These are phyloP conservation scores for Micromonas commoda DNA, from an alignment of 139 green algal genomes.

Conservation along the genomic window DNA sequence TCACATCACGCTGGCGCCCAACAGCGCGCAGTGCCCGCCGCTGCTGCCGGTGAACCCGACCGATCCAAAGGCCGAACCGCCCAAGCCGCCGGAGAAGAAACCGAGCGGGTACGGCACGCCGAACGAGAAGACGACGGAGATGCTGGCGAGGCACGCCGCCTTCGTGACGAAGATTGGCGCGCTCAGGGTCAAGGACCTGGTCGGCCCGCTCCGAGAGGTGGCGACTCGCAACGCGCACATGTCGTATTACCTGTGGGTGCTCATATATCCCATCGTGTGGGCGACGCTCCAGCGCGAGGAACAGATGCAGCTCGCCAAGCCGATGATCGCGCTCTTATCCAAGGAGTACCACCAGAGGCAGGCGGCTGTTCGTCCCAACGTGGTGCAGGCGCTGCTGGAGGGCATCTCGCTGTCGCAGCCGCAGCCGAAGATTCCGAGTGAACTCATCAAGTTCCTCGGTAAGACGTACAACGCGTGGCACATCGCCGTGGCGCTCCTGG, in stretches of 20 bases:
- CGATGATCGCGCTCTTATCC: conserved; percentile 85
- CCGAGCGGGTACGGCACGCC: not conserved
- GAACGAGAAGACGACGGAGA: conserved; percentile 12
- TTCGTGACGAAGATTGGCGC: conserved; percentile 51
- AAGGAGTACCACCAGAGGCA: conserved; percentile 85
- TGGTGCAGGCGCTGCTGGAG: conserved; percentile 84
- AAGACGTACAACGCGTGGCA: conserved; percentile 95
- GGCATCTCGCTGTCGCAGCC: conserved; percentile 87
- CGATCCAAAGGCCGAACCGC: conserved; percentile 6
- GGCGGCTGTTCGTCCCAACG: conserved; percentile 65
- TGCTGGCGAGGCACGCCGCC: conserved; percentile 51
- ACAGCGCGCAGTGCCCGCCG: conserved; percentile 69
- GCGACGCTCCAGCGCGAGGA: conserved; percentile 84
- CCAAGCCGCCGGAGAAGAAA: conserved; percentile 13
- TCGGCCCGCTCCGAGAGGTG: conserved; percentile 73
- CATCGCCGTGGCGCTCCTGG: conserved; percentile 88
- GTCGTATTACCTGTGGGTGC: conserved; percentile 77
- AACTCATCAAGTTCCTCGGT: conserved; percentile 97
- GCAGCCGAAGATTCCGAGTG: conserved; percentile 94
- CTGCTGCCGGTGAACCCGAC: conserved; percentile 31
- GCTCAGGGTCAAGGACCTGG: conserved; percentile 60
- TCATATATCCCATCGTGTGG: conserved; percentile 98
- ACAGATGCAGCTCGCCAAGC: conserved; percentile 82
- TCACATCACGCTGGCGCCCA: conserved; percentile 80
- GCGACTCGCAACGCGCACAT: conserved; percentile 55